Evolutionary conservation across 305 asterid species (phyloP).

Genomic region (Plantago coronopus): DNA sequence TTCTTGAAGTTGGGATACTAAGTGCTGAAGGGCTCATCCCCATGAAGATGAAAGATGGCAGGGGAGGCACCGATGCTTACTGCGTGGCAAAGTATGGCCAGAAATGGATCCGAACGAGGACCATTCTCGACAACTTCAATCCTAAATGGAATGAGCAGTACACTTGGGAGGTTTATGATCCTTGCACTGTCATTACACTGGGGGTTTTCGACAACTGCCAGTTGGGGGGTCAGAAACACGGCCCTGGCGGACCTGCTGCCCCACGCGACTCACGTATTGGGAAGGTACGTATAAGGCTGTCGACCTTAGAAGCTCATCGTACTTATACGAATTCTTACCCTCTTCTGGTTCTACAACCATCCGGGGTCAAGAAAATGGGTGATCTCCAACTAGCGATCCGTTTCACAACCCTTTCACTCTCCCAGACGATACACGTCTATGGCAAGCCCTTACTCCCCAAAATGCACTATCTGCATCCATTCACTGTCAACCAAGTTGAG

Average conservation of each 20-base stretch:
- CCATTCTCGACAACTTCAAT: constrained; percentile 42
- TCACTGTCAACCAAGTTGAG: constrained; percentile 50
- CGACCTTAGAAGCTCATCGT: constrained; percentile 48
- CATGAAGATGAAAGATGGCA: constrained; percentile 51
- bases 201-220: constrained; percentile 55
- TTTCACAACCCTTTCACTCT: constrained; percentile 45
- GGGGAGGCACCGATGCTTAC: constrained; percentile 53
- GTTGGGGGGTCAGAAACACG: constrained; percentile 36
- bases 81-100: constrained; percentile 58
- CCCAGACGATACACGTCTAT: constrained; percentile 35
- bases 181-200: constrained; percentile 50
- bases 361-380: constrained; percentile 61
- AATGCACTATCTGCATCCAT: constrained; percentile 55
- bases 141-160: constrained; percentile 63
- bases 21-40: constrained; percentile 51
- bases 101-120: constrained; percentile 57
- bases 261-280: constrained; percentile 45
- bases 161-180: constrained; percentile 64
- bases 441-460: constrained; percentile 49
- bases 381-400: constrained; percentile 48
- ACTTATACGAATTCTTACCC: constrained; percentile 49
- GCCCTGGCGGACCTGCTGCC: constrained; percentile 25
- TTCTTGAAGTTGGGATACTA: constrained; percentile 49
- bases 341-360: constrained; percentile 50
- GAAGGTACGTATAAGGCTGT: constrained; percentile 48